A percentile compares a stretch with the other conserved stretches of the same genome.
phyloP scores from a whole-genome alignment of 1,139 yeast genomes.

The Kodamaea suecica region DNA sequence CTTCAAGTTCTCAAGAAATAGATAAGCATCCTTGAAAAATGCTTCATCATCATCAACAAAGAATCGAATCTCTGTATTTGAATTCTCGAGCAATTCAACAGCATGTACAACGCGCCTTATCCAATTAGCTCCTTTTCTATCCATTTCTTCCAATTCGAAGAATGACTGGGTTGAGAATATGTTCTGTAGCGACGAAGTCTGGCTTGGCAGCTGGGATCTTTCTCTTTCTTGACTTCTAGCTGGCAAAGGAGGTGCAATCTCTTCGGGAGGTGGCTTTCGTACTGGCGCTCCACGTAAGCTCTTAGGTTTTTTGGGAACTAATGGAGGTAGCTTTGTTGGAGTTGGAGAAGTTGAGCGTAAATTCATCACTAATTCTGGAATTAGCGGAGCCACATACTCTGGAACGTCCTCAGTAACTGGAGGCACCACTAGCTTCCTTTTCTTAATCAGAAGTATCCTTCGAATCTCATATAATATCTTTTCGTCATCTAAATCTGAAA shows the following conservation, averaged over 20 bases:
- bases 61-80: slow-evolving; percentile 33
- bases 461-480: slow-evolving; percentile 37
- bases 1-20: background rate
- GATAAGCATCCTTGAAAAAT: slow-evolving; percentile 20
- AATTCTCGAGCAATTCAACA: slow-evolving; percentile 36
- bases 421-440: slow-evolving; percentile 12
- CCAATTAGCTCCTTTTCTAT: slow-evolving; percentile 50
- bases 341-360: too few relatives aligned
- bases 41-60: slow-evolving; percentile 38
- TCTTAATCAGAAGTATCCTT: slow-evolving; percentile 16
- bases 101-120: slow-evolving; percentile 40
- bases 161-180: slow-evolving; percentile 28
- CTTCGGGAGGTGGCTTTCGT: slow-evolving; percentile 3
- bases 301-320: slow-evolving; percentile 40
- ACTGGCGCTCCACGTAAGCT: slow-evolving; percentile 24
- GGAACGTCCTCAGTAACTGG: background rate
- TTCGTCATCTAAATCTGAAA: slow-evolving; percentile 52
- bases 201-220: background rate
- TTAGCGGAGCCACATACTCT: background rate
- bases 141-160: slow-evolving; percentile 40
- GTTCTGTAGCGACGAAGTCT: slow-evolving; percentile 9
- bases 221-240: slow-evolving; percentile 7
- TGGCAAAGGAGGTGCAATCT: slow-evolving; percentile 14
- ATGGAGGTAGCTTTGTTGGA: slow-evolving; percentile 27
- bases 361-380: slow-evolving; percentile 1